phyloP scores from a whole-genome alignment of 495 filamentous ascomycete species.

The Tuber magnatum region DNA sequence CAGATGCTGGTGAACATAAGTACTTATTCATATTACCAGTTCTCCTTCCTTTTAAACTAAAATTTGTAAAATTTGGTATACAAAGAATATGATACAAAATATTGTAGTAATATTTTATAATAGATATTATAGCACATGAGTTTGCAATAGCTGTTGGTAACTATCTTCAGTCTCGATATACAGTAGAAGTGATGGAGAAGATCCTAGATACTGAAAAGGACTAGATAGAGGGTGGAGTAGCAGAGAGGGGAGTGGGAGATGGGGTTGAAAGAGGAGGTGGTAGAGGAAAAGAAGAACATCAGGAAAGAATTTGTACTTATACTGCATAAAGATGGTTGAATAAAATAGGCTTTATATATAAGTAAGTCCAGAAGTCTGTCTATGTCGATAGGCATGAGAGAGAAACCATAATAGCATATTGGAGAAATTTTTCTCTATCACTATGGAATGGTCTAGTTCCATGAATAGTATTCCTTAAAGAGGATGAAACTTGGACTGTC shows the following conservation, averaged over 20 bases:
- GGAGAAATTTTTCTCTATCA: not conserved
- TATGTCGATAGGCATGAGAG: slow-evolving; percentile 18
- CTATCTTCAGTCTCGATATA: not conserved
- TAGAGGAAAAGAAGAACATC: not conserved
- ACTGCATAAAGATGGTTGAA: slow-evolving; percentile 14
- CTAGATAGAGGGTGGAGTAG: no score
- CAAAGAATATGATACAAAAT: no score
- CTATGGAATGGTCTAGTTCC: not conserved
- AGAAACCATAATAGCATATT: slow-evolving; percentile 12
- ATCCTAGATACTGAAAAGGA: not conserved
- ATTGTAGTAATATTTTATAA: not conserved
- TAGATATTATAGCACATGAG: not conserved
- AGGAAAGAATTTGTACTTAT: not conserved
- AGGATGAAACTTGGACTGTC: not conserved
- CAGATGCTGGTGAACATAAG: not conserved
- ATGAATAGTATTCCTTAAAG: not conserved
- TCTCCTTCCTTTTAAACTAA: no score
- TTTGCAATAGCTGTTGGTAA: not conserved
- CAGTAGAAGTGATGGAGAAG: not conserved
- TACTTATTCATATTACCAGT: not conserved
- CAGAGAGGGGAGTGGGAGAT: not conserved
- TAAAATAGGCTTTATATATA: slow-evolving; percentile 13
- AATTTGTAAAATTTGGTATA: no score
- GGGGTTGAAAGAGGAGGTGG: not conserved
- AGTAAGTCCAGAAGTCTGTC: slow-evolving; percentile 14